phyloP scores from a whole-genome alignment of 768 basidiomycete genomes.

The Pholiota molesta region DNA sequence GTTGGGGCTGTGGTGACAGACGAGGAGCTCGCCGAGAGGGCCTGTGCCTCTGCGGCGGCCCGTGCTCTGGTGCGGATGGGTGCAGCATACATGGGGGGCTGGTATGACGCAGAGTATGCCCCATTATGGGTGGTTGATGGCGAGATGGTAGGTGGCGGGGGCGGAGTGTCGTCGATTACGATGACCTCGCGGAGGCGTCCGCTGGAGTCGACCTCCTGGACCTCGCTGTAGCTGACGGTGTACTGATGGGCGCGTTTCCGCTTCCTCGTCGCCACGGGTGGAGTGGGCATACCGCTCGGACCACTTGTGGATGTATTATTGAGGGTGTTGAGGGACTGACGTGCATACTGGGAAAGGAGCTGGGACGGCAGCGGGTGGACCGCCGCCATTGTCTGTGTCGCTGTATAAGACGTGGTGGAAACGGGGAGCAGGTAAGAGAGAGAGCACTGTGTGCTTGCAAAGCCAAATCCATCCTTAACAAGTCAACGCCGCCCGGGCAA shows the following conservation, averaged over 20 bases:
- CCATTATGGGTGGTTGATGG: slow-evolving; percentile 73
- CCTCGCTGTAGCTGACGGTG: slow-evolving; percentile 86
- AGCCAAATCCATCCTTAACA: slow-evolving; percentile 44
- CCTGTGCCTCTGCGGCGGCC: slow-evolving; percentile 85
- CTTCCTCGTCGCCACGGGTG: slow-evolving; percentile 75
- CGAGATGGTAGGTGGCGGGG: slow-evolving; percentile 78
- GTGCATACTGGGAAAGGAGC: slow-evolving; percentile 68
- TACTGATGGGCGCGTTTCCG: slow-evolving; percentile 82
- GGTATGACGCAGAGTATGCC: slow-evolving; percentile 78
- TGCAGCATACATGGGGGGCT: slow-evolving; percentile 73
- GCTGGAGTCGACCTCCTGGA: slow-evolving; percentile 81
- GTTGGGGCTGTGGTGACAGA: slow-evolving; percentile 68
- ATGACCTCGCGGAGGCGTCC: slow-evolving; percentile 85
- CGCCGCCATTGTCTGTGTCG: slow-evolving; percentile 65
- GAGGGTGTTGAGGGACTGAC: slow-evolving; percentile 54
- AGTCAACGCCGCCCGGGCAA: slow-evolving; percentile 37
- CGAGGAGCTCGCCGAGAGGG: slow-evolving; percentile 69
- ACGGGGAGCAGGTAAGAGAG: slow-evolving; percentile 31
- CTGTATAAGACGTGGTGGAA: slow-evolving; percentile 58
- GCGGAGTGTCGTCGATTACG: slow-evolving; percentile 91
- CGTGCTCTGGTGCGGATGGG: slow-evolving; percentile 84
- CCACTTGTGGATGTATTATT: slow-evolving; percentile 32
- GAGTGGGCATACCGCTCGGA: slow-evolving; percentile 72
- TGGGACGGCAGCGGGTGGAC: slow-evolving; percentile 66
- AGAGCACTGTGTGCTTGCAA: slow-evolving; percentile 38